A percentile compares a stretch with the other conserved stretches of the same genome.
Evolutionary conservation across 257 asterid genomes (phyloP).

Genomic region (Solanum medicagineum): DNA sequence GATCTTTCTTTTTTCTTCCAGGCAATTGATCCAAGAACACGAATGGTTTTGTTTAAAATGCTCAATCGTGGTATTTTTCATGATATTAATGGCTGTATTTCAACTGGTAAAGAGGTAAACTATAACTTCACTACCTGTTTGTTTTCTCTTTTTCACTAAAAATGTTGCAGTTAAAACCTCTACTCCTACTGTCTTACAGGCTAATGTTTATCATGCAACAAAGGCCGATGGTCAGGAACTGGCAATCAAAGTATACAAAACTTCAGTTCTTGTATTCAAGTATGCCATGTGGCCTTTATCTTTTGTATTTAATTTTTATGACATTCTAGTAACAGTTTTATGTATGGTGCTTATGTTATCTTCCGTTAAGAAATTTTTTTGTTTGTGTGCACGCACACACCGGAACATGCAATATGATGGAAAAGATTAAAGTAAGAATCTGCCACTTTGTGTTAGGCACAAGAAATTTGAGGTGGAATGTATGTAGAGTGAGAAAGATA

Average conservation of each 20-base stretch:
- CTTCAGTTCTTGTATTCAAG: constrained; percentile 92
- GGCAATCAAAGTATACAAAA: constrained; percentile 89
- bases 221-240: constrained; percentile 75
- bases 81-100: constrained; percentile 94
- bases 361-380: neutral
- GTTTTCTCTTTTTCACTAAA: neutral
- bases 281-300: constrained; percentile 18
- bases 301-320: neutral
- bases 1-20: constrained; percentile 18
- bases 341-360: neutral
- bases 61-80: constrained; percentile 65
- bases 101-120: constrained; percentile 94
- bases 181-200: constrained; percentile 29
- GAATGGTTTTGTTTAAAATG: constrained; percentile 96
- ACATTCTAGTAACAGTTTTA: neutral
- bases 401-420: neutral
- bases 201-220: constrained; percentile 95
- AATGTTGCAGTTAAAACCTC: neutral
- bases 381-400: neutral
- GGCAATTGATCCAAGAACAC: constrained; percentile 99
- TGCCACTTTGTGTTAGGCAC: neutral
- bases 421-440: neutral
- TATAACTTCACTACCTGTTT: neutral
- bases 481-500: neutral
- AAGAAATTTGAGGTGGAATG: neutral